A percentile compares a stretch with the other conserved stretches of the same genome.
Evolutionary conservation across 352 stramenopile genomes (phyloP).

Genomic region (Globisporangium carolinianum): DNA sequence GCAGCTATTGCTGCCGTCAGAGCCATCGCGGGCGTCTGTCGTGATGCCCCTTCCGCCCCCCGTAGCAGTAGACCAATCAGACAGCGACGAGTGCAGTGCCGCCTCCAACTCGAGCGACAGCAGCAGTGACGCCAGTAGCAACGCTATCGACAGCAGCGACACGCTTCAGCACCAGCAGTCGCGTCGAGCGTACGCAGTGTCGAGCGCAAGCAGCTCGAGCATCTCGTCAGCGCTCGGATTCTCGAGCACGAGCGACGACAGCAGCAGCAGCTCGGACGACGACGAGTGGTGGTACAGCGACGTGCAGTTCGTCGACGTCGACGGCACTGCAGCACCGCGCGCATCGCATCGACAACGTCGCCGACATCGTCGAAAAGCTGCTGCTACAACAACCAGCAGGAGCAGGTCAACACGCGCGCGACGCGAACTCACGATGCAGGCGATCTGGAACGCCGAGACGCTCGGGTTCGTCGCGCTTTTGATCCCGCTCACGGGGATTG

Average conservation of each 20-base stretch:
- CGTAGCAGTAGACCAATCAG: conserved; percentile 8
- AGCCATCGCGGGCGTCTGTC: background rate
- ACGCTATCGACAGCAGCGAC: conserved; percentile 1
- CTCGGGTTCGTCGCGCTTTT: conserved; percentile 62
- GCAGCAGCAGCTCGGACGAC: background rate
- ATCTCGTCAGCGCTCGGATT: conserved; percentile 12
- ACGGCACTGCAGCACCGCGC: background rate
- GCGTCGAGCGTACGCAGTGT: conserved; percentile 2
- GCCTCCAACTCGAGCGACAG: background rate
- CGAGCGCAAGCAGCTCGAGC: conserved; percentile 7
- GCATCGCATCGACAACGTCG: background rate
- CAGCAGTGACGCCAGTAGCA: conserved; percentile 2
- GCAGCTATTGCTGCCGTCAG: too few relatives aligned
- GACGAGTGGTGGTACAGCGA: background rate
- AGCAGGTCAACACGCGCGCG: too few relatives aligned
- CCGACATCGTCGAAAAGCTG: background rate
- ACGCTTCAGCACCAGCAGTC: background rate
- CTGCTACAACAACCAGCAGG: background rate
- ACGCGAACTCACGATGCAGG: conserved; percentile 10
- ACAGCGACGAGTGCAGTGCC: conserved; percentile 7
- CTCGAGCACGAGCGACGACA: conserved; percentile 9
- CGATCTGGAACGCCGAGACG: conserved; percentile 34
- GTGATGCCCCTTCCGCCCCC: conserved; percentile 12
- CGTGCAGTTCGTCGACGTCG: background rate
- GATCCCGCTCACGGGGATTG: conserved; percentile 60